These are phyloP conservation scores for Aspergillus alliaceus DNA, from an alignment of 2,329 filamentous ascomycete genomes.

Conservation along the genomic window DNA sequence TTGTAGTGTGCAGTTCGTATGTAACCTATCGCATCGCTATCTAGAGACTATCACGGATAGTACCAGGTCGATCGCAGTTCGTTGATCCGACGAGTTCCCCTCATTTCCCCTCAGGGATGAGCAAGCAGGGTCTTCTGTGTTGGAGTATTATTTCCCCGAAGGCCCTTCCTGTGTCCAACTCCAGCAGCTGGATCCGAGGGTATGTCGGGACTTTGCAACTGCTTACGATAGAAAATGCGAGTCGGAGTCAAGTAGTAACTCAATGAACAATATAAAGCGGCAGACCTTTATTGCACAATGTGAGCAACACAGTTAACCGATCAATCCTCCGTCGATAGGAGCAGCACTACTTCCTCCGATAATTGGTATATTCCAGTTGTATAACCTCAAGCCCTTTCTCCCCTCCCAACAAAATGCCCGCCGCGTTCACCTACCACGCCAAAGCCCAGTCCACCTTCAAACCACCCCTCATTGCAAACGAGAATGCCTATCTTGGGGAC, in stretches of 20 bases:
- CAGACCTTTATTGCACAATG: neutral
- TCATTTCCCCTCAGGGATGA: constrained; percentile 7
- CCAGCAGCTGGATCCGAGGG: constrained; percentile 17
- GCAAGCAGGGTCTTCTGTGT: neutral
- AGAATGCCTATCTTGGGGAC: constrained; percentile 68
- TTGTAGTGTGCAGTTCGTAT: neutral
- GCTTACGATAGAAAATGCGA: neutral
- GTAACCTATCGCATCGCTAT: neutral
- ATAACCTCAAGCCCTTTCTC: neutral
- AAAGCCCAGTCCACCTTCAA: constrained; percentile 62
- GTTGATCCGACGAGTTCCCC: neutral
- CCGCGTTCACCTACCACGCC: constrained; percentile 53
- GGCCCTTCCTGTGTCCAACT: constrained; percentile 9
- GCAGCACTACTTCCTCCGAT: neutral
- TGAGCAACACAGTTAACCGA: neutral
- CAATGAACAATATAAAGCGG: neutral
- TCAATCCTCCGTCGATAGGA: neutral
- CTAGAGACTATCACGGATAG: neutral
- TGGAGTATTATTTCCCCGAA: neutral
- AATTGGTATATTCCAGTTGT: neutral
- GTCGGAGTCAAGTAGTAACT: no score
- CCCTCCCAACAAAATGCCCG: constrained; percentile 35
- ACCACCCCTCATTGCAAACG: constrained; percentile 65
- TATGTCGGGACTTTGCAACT: neutral
- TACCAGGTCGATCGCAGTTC: neutral